Evolutionary conservation across 768 basidiomycete genomes (phyloP), one percentile per base, ranked within the genome.

Genomic region (Phaeolepiota aurea): DNA sequence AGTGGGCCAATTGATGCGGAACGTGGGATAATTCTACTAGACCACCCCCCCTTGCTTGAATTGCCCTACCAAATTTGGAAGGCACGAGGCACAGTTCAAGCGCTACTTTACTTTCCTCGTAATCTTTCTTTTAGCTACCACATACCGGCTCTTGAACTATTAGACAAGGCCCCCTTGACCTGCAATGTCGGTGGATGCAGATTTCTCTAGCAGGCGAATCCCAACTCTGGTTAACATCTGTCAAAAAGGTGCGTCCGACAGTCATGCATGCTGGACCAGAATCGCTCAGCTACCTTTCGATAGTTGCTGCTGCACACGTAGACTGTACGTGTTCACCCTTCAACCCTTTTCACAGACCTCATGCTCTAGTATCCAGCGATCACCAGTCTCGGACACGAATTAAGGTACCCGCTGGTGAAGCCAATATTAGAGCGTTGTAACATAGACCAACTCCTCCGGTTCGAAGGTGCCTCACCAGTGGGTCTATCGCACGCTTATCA

Each of bases 351-450:
- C 50, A 45, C 18, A 14, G 18, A 16, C 20, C 28, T 42, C 31
- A 44, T 36, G 16, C 7, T 11, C n/a, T 21, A 2, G 16, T 36
- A 22, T 48, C 22, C 50, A 88, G 87, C 69, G 38, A 79, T 87
- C 47, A 61, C 62, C 38, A 75, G 75, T 52, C 63, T 91, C 18
- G 83, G 83, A 11, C 69, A 74, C 46, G 70, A 72, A 37, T 45
- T 86, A 50, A 74, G 74, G 43, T 83, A 76, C 57, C 64, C 71
- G 32, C 66, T 88, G 38, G 72, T 83, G 46, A 74, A 72, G 53
- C 88, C 87, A 32, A 77, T 91, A 32, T 66, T 91, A 44, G 77
- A 82, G 52, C 72, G 73, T 50, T 88, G 86, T 60, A 71, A 71
- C 42, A 70, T 77, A 47, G 82, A 87, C 44, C 79, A 81, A 45